Evolutionary conservation across 352 stramenopile genomes (phyloP), one percentile per base, ranked within the genome.

Genomic region (Blastocystis sp.): DNA sequence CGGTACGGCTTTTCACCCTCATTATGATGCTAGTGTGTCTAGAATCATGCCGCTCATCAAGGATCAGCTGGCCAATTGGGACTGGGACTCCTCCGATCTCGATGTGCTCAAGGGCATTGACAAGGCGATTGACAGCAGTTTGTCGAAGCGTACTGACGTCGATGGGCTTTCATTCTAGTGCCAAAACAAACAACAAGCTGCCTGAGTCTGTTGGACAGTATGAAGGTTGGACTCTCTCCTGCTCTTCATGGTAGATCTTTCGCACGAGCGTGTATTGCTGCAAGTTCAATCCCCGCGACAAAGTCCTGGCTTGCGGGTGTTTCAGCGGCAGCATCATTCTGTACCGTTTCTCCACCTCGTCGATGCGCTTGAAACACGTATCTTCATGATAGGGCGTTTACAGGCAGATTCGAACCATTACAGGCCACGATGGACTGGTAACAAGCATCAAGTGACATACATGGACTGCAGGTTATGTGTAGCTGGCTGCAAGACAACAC

Each of bases 231-330:
- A 60, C 17, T 23, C 5, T n/a, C 17, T 52, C 4, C 7, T 38
- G 34, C 2, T 14, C 17, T 48, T 2, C 17, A n/a, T 41, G 7
- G 34, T 23, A 84, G 74, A 84, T 84, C 69, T 62, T 62, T 41
- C 52, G 74, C 4, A 84, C 74, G 14, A 84, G 48, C 34, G 60
- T 84, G n/a, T 84, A 84, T 52, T 84, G 74, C 45, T 84, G 74
- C 74, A 84, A 62, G 9, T 84, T 67, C 53, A 67, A 64, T 52
- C 66, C 74, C n/a, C 56, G 74, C 41, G 74, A 62, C 19, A 84
- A 84, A 53, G 56, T 84, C 74, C 61, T 84, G 17, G 74, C 74
- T 14, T 84, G 74, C 48, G 74, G 74, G 7, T 84, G 74, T n/a
- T 84, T 84, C 28, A 84, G 48, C 34, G 74, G 74, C 0, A 48